These are phyloP conservation scores for Psidium guajava DNA, from an alignment of 345 rosid genomes.

Conservation along the genomic window DNA sequence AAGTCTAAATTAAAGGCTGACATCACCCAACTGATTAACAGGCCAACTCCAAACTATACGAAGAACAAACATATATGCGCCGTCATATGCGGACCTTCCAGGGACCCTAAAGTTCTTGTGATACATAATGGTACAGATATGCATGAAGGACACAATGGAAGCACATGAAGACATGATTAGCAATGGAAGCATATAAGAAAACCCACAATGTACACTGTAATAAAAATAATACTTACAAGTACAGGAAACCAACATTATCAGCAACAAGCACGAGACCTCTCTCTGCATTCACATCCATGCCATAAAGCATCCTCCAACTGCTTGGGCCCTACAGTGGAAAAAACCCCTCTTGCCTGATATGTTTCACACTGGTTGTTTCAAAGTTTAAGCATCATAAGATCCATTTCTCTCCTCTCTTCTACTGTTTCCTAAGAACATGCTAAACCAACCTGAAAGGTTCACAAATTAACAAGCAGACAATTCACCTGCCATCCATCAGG, in stretches of 20 bases:
- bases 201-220: background rate
- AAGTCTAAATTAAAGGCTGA: background rate
- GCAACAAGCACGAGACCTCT: constrained; percentile 69
- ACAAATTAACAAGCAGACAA: background rate
- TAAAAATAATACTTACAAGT: constrained; percentile 42
- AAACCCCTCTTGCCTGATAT: background rate
- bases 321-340: constrained; percentile 38
- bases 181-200: background rate
- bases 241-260: constrained; percentile 77
- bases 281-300: constrained; percentile 85
- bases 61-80: background rate
- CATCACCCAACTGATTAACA: background rate
- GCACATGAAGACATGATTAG: background rate
- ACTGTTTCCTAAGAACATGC: background rate
- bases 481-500: constrained; percentile 93
- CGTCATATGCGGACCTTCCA: background rate
- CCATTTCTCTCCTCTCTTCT: background rate
- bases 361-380: background rate
- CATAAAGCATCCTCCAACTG: constrained; percentile 91
- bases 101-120: background rate
- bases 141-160: background rate
- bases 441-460: background rate
- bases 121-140: background rate
- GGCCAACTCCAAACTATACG: background rate
- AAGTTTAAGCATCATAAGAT: background rate